These are phyloP conservation scores for Neurospora pannonica DNA, from an alignment of 495 filamentous ascomycete genomes.

Conservation along the genomic window DNA sequence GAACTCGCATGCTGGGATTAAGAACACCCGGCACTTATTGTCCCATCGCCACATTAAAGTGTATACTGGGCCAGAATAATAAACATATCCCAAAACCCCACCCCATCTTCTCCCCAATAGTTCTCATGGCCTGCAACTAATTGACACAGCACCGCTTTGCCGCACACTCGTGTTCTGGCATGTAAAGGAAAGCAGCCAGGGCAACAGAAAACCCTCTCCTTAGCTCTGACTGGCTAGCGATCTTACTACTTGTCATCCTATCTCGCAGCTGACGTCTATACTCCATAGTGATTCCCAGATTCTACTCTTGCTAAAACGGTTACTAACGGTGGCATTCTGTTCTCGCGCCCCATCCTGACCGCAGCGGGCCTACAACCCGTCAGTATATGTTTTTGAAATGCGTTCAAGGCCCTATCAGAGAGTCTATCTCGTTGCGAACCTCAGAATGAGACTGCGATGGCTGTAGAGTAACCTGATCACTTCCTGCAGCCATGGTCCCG, in stretches of 20 bases:
- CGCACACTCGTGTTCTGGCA: background rate
- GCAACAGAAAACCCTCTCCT: background rate
- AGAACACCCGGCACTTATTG: background rate
- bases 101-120: background rate
- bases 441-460: slow-evolving; percentile 12
- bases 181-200: background rate
- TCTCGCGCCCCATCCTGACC: slow-evolving; percentile 19
- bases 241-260: slow-evolving; percentile 11
- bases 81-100: background rate
- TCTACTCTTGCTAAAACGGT: slow-evolving; percentile 33
- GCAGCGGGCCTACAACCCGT: slow-evolving; percentile 12
- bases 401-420: slow-evolving; percentile 22
- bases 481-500: background rate
- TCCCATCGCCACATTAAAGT: background rate
- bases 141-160: background rate
- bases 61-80: background rate
- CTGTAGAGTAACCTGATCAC: slow-evolving; percentile 7
- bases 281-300: slow-evolving; percentile 50
- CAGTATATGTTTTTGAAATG: slow-evolving; percentile 5
- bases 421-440: slow-evolving; percentile 27
- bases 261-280: slow-evolving; percentile 35
- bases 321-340: slow-evolving; percentile 19
- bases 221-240: background rate
- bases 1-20: background rate
- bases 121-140: background rate